A percentile compares a stretch with the other conserved stretches of the same genome.
Conservation (phyloP, 176 grass and related monocot genomes). For the Thalia dealbata region DNA sequence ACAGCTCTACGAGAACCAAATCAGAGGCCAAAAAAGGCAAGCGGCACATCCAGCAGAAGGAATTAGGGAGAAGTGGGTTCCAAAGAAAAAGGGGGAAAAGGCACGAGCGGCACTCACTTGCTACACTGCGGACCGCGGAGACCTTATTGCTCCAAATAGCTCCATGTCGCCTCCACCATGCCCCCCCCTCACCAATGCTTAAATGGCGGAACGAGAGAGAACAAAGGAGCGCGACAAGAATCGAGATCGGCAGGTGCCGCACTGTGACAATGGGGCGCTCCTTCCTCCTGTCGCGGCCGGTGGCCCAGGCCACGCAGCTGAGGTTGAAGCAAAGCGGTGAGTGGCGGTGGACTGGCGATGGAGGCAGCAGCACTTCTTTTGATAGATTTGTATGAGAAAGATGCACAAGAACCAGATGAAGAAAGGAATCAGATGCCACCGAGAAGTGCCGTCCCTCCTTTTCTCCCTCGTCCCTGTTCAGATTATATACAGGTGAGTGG, state of each 20-base stretch:
- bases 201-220: not conserved
- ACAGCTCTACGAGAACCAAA: no score
- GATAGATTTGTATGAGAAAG: not conserved
- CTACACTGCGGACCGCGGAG: not conserved
- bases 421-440: conserved; percentile 1
- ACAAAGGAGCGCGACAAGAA: not conserved
- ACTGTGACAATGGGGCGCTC: not conserved
- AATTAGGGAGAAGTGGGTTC: not conserved
- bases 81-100: not conserved
- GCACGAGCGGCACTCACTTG: not conserved
- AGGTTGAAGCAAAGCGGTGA: not conserved
- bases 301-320: not conserved
- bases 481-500: no score
- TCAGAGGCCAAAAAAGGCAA: no score
- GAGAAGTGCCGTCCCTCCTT: not conserved
- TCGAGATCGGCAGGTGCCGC: no score
- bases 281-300: not conserved
- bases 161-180: not conserved
- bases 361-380: not conserved
- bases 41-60: not conserved
- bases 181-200: not conserved
- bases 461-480: no score
- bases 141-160: not conserved
- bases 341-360: not conserved
- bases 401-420: not conserved